Conservation (phyloP, 495 filamentous ascomycete species). For the Tuber microsphaerosporum region DNA sequence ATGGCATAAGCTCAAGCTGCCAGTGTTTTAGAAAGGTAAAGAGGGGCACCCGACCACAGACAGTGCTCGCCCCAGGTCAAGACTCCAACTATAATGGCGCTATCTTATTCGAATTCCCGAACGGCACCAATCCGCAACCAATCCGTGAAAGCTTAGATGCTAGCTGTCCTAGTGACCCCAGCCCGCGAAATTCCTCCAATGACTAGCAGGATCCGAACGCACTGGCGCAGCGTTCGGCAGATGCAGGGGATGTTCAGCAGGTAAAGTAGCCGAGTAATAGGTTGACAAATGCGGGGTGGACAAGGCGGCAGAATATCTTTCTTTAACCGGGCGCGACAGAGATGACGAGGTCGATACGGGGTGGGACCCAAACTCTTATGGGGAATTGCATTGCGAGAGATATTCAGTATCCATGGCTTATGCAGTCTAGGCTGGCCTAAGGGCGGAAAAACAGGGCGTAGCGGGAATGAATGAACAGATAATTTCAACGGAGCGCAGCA, state of each 20-base stretch:
- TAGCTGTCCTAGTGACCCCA: slow-evolving; percentile 46
- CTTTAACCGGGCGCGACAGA: slow-evolving; percentile 55
- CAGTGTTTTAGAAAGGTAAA: too few species aligned
- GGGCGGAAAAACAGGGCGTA: slow-evolving; percentile 47
- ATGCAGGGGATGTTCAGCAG: slow-evolving; percentile 56
- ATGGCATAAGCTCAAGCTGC: too few species aligned
- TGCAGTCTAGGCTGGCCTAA: neutral
- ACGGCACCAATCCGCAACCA: slow-evolving; percentile 59
- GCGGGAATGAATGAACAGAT: slow-evolving; percentile 56
- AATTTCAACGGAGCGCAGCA: slow-evolving; percentile 55
- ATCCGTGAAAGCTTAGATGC: slow-evolving; percentile 52
- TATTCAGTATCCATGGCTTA: neutral
- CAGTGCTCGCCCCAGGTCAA: slow-evolving; percentile 49
- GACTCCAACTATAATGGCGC: slow-evolving; percentile 52
- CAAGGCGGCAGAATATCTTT: slow-evolving; percentile 57
- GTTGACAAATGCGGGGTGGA: slow-evolving; percentile 55
- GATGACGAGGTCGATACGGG: slow-evolving; percentile 71
- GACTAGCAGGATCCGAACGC: slow-evolving; percentile 58
- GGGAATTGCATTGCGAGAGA: slow-evolving; percentile 56
- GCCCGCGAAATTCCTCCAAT: slow-evolving; percentile 44
- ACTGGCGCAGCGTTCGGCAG: slow-evolving; percentile 53
- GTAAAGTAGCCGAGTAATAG: slow-evolving; percentile 60
- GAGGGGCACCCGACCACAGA: neutral
- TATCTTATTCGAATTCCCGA: slow-evolving; percentile 55
- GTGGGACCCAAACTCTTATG: slow-evolving; percentile 55